Evolutionary conservation across 257 asterid species (phyloP).

Genomic region (Solanum acaule): DNA sequence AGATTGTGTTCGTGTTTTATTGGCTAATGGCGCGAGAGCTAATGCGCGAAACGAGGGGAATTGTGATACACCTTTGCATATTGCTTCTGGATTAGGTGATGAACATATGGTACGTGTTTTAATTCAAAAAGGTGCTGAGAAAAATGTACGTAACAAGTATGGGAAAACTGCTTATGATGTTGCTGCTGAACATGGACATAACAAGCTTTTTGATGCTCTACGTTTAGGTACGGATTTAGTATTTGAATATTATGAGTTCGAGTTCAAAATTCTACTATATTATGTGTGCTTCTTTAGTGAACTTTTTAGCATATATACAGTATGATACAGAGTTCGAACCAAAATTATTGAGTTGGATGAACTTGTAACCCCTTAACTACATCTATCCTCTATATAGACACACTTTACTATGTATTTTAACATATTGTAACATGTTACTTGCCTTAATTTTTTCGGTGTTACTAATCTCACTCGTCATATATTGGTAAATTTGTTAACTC

Average conservation of each 20-base stretch:
- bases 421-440: not conserved
- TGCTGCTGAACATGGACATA: constrained; percentile 70
- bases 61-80: constrained; percentile 62
- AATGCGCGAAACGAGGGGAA: constrained; percentile 19
- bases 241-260: not conserved
- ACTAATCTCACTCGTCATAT: not conserved
- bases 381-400: not conserved
- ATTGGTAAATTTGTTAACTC: not conserved
- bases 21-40: constrained; percentile 35
- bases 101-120: constrained; percentile 56
- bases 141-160: constrained; percentile 36
- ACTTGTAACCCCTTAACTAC: not conserved
- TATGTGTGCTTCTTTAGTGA: not conserved
- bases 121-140: constrained; percentile 62
- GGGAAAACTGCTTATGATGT: constrained; percentile 66
- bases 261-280: not conserved
- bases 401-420: not conserved
- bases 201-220: constrained; percentile 49
- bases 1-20: constrained; percentile 49
- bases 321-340: not conserved
- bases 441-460: not conserved
- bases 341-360: not conserved
- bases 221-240: constrained; percentile 27
- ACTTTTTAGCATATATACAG: not conserved
- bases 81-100: constrained; percentile 46